Evolutionary conservation across 495 filamentous ascomycete species (phyloP), one percentile per base, ranked within the genome.

Genomic region (Penicillium crystallinum): DNA sequence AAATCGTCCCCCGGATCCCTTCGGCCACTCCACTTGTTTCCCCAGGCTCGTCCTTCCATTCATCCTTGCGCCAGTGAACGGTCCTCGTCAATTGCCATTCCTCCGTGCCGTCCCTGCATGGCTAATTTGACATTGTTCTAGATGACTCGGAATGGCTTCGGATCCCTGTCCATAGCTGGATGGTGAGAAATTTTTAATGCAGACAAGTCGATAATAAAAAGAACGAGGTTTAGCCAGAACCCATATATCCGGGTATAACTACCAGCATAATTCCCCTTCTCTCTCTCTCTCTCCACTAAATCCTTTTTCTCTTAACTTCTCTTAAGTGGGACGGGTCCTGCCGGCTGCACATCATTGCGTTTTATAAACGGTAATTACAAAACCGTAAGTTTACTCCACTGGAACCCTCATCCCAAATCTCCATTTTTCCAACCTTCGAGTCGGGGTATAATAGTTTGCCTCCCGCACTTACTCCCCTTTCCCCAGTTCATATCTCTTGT

Each of bases 311-410:
- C 39, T 49, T 57, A 49, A 51, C 49, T 38, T 42, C 45, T 35
- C 14, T 27, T 3, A 17, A 22, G 54, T 56, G 58, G 58, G 50
- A 59, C 55, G 34, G 42, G 15, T 51, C 31, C 38, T 46, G 52
- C 27, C 52, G 37, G 49, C 49, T 60, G 63, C 63, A 65, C 52
- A 65, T 63, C 60, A 63, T 55, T 58, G 52, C 45, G 33, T 46
- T 57, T 56, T 57, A 53, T 57, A 56, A 52, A n/a, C n/a, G n/a
- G n/a, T 57, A 52, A 39, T 30, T 22, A 47, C 31, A 27, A 39
- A 44, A 15, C 31, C 21, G 52, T 60, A 55, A 58, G 53, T 63
- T 51, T 35, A 11, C 34, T 47, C 31, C 54, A 46, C 44, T 18
- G 3, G 23, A 3, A 7, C 23, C 23, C 23, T 44, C 17, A 53